Evolutionary conservation across 1,284 basidiomycete species (phyloP).

Genomic region (Ganoderma multipileum): DNA sequence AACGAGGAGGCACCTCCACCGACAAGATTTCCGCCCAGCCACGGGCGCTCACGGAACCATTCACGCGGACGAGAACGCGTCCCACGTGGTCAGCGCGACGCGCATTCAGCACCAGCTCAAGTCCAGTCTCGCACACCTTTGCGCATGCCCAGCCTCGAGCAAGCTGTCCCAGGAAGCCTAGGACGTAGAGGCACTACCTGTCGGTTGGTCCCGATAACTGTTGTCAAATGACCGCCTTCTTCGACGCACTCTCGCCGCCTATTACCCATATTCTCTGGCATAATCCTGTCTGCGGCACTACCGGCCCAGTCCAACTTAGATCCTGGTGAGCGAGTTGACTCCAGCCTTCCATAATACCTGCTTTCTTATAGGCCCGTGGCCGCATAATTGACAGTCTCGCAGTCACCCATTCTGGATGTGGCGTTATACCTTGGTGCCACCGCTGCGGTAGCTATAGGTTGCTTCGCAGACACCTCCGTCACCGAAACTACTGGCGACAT

Average conservation of each 20-base stretch:
- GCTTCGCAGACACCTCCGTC: background rate
- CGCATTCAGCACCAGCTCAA: background rate
- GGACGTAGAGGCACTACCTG: background rate
- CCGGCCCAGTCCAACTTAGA: too few relatives aligned
- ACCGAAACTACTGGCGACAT: background rate
- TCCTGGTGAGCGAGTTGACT: background rate
- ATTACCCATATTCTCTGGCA: background rate
- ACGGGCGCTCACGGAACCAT: conserved; percentile 21
- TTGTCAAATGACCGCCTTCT: background rate
- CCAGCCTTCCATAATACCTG: background rate
- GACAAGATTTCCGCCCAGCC: conserved; percentile 15
- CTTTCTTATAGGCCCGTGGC: background rate
- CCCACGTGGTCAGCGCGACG: conserved; percentile 15
- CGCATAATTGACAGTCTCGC: background rate
- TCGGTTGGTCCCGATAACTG: background rate
- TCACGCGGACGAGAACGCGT: conserved; percentile 17
- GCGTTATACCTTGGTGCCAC: background rate
- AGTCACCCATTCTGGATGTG: background rate
- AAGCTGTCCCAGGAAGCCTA: background rate
- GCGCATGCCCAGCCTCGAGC: too few relatives aligned
- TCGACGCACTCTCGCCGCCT: background rate
- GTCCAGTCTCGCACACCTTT: too few relatives aligned
- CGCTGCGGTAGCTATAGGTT: background rate
- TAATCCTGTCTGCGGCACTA: too few relatives aligned
- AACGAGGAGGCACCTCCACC: conserved; percentile 11